These are phyloP conservation scores for Blakeslea trispora DNA, from an alignment of 371 early-diverging fungal genomes.

Conservation along the genomic window DNA sequence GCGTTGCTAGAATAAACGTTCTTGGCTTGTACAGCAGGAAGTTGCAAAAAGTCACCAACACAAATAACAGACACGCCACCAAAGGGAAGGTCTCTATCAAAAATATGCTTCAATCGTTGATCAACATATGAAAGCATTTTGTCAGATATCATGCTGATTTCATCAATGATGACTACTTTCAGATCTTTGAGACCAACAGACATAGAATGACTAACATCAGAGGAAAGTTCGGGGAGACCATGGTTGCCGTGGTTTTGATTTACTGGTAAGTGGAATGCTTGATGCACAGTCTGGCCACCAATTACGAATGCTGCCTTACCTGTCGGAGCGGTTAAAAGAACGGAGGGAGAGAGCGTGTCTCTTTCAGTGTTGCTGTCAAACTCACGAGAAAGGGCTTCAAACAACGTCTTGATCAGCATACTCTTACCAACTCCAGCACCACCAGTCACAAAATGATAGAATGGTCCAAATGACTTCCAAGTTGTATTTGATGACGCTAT, in stretches of 20 bases:
- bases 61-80: slow-evolving; percentile 4
- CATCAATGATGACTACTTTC: slow-evolving; percentile 1
- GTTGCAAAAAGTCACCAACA: slow-evolving; percentile 13
- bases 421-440: slow-evolving; percentile 14
- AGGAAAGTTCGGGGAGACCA: neutral
- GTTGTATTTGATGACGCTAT: too few relatives aligned
- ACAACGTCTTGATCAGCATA: slow-evolving; percentile 6
- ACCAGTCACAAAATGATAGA: slow-evolving; percentile 5
- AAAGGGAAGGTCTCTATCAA: neutral
- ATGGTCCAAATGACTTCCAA: neutral
- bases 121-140: neutral
- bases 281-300: neutral
- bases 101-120: neutral
- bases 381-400: slow-evolving; percentile 2
- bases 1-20: neutral
- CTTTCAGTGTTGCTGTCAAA: slow-evolving; percentile 4
- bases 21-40: slow-evolving; percentile 7
- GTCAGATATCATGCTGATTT: slow-evolving; percentile 3
- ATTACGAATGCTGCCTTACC: slow-evolving; percentile 14
- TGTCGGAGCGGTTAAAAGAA: slow-evolving; percentile 9
- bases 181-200: neutral
- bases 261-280: slow-evolving; percentile 3
- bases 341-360: slow-evolving; percentile 7
- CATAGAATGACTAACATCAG: slow-evolving; percentile 1
- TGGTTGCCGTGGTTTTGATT: neutral